phyloP scores from a whole-genome alignment of 176 grass and related monocot species.

The Ampelocalamus luodianensis region DNA sequence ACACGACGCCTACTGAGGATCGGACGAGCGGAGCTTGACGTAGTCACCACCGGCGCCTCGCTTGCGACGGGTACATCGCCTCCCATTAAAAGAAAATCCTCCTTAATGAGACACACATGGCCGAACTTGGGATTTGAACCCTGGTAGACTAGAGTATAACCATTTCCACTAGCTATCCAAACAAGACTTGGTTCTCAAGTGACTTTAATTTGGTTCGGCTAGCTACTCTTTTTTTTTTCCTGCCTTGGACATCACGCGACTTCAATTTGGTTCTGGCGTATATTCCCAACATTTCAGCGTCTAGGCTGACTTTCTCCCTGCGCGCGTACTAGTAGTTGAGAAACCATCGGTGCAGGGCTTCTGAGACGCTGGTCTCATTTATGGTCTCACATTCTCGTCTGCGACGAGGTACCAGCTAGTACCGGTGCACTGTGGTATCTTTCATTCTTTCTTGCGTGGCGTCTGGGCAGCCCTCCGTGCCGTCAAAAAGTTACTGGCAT shows the following conservation, averaged over 20 bases:
- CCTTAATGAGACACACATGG: no score
- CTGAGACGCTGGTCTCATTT: not conserved
- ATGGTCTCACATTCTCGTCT: conserved; percentile 7
- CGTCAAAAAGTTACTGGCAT: not conserved
- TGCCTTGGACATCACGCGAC: not conserved
- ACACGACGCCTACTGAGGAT: no score
- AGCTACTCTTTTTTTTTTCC: not conserved
- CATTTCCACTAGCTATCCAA: no score
- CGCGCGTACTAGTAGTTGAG: not conserved
- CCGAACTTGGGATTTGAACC: no score
- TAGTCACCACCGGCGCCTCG: no score
- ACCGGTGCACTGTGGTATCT: not conserved
- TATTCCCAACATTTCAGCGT: not conserved
- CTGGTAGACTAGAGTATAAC: no score
- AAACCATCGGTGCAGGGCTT: conserved; percentile 1
- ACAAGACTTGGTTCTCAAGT: no score
- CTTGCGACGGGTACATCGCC: no score
- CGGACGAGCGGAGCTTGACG: no score
- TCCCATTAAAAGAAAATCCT: no score
- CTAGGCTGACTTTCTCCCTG: not conserved
- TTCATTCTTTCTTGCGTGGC: conserved; percentile 27
- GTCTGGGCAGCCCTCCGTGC: not conserved
- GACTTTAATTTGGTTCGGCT: no score
- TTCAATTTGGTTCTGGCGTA: not conserved
- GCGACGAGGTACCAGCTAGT: not conserved